A percentile compares a stretch with the other conserved stretches of the same genome.
phyloP scores from a whole-genome alignment of 306 rosid genomes.

The Sicyos edulis region DNA sequence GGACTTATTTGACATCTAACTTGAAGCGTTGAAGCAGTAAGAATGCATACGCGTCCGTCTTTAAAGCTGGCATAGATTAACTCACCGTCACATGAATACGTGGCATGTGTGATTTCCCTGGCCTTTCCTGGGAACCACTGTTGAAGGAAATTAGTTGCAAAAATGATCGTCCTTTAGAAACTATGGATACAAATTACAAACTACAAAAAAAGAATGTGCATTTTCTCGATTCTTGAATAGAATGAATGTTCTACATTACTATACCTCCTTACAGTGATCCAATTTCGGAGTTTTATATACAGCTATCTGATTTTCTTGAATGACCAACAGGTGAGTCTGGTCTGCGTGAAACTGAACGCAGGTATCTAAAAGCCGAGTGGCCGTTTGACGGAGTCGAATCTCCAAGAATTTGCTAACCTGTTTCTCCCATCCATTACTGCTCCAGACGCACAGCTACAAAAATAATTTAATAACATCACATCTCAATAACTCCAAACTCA shows the following conservation, averaged over 20 bases:
- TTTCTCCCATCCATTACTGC: constrained; percentile 92
- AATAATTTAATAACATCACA: constrained; percentile 6
- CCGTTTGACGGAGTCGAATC: constrained; percentile 60
- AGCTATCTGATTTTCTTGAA: constrained; percentile 97
- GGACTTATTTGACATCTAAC: constrained; percentile 81
- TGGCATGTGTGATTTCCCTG: constrained; percentile 91
- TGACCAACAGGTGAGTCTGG: constrained; percentile 80
- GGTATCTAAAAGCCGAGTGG: constrained; percentile 73
- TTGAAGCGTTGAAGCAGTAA: constrained; percentile 70
- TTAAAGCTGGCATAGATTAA: constrained; percentile 83
- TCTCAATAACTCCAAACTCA: background rate
- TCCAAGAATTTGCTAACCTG: constrained; percentile 67
- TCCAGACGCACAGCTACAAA: constrained; percentile 92
- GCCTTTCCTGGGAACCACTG: constrained; percentile 73
- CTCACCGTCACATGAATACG: constrained; percentile 91
- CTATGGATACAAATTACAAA: background rate
- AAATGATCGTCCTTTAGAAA: too few relatives aligned
- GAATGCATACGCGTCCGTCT: constrained; percentile 86
- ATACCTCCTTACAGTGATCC: constrained; percentile 87
- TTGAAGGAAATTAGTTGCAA: constrained; percentile 23
- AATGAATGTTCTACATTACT: constrained; percentile 1
- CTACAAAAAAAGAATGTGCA: background rate
- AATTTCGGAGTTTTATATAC: constrained; percentile 79
- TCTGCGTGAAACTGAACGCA: constrained; percentile 90
- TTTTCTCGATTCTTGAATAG: constrained; percentile 4